phyloP scores from a whole-genome alignment of 2,329 filamentous ascomycete genomes.

The Malbranchea zuffiana region DNA sequence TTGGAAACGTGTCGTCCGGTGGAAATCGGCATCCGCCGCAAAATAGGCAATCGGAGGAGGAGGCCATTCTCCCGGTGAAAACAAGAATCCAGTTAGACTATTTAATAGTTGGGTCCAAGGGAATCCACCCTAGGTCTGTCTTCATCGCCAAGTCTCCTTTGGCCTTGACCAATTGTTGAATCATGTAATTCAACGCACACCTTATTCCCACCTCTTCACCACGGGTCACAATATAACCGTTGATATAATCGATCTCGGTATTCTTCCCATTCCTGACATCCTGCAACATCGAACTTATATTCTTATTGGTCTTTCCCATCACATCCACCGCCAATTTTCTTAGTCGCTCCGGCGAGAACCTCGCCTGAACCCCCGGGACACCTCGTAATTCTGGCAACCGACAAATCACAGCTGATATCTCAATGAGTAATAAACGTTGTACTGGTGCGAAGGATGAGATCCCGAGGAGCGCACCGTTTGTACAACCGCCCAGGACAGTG shows the following conservation, averaged over 20 bases:
- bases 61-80: no score
- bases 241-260: constrained; percentile 75
- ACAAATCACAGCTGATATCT: constrained; percentile 62
- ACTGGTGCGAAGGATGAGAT: constrained; percentile 56
- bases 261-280: constrained; percentile 50
- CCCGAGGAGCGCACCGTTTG: constrained; percentile 59
- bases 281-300: constrained; percentile 56
- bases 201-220: constrained; percentile 63
- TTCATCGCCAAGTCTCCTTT: constrained; percentile 44
- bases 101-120: constrained; percentile 18
- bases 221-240: constrained; percentile 71
- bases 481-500: constrained; percentile 65
- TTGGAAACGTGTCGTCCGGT: no score
- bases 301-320: constrained; percentile 43
- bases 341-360: constrained; percentile 52
- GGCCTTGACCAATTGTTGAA: constrained; percentile 61
- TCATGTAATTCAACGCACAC: constrained; percentile 60
- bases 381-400: constrained; percentile 61
- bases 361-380: constrained; percentile 48
- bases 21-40: no score
- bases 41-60: no score
- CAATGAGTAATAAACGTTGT: constrained; percentile 60
- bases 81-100: not conserved
- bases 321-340: constrained; percentile 49
- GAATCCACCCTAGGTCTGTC: constrained; percentile 24